A percentile compares a stretch with the other conserved stretches of the same genome.
Evolutionary conservation across 176 grass and related monocot species (phyloP).

Genomic region (Eragrostis nindensis): DNA sequence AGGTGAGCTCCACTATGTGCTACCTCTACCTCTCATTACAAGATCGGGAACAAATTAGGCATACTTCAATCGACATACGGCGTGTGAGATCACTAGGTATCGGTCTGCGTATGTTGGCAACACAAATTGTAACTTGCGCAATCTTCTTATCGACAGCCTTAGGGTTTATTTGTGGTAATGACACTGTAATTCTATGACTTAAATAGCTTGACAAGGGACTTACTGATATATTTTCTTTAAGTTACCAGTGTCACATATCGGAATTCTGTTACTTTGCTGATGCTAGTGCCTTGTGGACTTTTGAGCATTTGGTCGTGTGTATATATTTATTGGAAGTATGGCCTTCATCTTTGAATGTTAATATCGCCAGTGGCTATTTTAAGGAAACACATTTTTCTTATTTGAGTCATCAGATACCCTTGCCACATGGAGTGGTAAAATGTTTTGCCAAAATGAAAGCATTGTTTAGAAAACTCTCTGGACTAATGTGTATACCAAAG

Average conservation of each 20-base stretch:
- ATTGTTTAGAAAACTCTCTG: background rate
- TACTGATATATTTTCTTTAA: background rate
- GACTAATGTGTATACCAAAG: background rate
- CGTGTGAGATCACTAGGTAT: background rate
- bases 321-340: background rate
- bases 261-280: background rate
- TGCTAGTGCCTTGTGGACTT: background rate
- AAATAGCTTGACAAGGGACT: background rate
- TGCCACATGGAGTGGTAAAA: background rate
- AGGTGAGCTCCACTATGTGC: conserved; percentile 56
- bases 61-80: background rate
- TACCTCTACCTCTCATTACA: background rate
- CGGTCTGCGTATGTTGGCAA: background rate
- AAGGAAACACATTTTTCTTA: background rate
- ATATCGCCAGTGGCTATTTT: background rate
- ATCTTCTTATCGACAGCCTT: background rate
- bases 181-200: background rate
- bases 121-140: background rate
- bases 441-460: background rate
- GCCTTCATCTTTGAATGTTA: background rate
- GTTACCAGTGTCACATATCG: background rate
- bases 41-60: background rate
- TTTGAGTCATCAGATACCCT: background rate
- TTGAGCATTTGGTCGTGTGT: background rate
- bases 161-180: background rate